Percentiles rank a stretch among this genome's conserved stretches.
phyloP scores from a whole-genome alignment of 306 rosid species.

The Cucurbita maxima region DNA sequence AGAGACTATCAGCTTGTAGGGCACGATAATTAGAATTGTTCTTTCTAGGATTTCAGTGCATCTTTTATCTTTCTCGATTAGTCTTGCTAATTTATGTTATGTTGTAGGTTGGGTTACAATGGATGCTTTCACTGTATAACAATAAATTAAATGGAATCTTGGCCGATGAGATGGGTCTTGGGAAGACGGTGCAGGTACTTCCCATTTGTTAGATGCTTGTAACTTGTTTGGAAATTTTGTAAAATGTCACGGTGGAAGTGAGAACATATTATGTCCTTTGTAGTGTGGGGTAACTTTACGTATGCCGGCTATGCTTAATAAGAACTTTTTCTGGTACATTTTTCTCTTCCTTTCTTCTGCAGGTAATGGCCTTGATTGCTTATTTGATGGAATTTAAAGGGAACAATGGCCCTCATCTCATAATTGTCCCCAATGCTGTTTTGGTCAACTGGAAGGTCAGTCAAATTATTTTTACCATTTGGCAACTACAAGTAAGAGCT shows the following conservation, averaged over 20 bases:
- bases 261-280: not conserved
- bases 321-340: not conserved
- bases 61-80: not conserved
- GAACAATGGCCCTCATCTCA: slow-evolving; percentile 99
- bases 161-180: slow-evolving; percentile 99
- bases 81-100: slow-evolving; percentile 7
- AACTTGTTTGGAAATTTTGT: not conserved
- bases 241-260: not conserved
- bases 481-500: not conserved
- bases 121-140: slow-evolving; percentile 99
- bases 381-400: slow-evolving; percentile 98
- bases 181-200: slow-evolving; percentile 92
- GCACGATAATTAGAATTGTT: slow-evolving; percentile 17
- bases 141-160: slow-evolving; percentile 93
- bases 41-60: not conserved
- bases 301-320: not conserved
- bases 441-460: slow-evolving; percentile 97
- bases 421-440: slow-evolving; percentile 97
- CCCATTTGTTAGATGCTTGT: slow-evolving; percentile 5
- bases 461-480: not conserved
- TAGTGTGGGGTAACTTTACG: not conserved
- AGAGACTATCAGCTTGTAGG: slow-evolving; percentile 98
- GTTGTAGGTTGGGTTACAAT: slow-evolving; percentile 87
- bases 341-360: slow-evolving; percentile 6
- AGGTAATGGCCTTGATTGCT: slow-evolving; percentile 99